A percentile compares a stretch with the other conserved stretches of the same genome.
phyloP scores from a whole-genome alignment of 768 basidiomycete species.

The Mycena indigotica region DNA sequence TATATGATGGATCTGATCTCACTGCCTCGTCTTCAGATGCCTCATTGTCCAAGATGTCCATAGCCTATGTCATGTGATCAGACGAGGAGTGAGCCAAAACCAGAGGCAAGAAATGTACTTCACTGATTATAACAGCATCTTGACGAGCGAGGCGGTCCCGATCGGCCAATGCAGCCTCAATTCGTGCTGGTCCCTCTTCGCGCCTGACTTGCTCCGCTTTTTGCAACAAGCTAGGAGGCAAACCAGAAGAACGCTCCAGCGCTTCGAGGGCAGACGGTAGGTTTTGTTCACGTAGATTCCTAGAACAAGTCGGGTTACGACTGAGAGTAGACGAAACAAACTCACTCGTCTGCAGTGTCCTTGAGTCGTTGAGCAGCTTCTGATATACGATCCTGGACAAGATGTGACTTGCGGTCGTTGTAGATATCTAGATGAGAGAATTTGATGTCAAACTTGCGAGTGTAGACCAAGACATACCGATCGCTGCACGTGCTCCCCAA shows the following conservation, averaged over 20 bases:
- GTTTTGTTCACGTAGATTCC: conserved; percentile 68
- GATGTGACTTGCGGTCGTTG: conserved; percentile 73
- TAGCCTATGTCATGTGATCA: conserved; percentile 52
- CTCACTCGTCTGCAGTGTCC: conserved; percentile 61
- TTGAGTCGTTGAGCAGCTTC: conserved; percentile 65
- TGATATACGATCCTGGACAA: conserved; percentile 68
- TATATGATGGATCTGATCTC: conserved; percentile 49
- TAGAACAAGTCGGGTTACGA: conserved; percentile 29
- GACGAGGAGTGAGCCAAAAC: not conserved
- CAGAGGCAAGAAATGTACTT: conserved; percentile 53
- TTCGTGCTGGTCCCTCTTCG: conserved; percentile 72
- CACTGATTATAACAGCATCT: conserved; percentile 66
- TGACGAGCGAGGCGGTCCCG: conserved; percentile 66
- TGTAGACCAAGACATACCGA: conserved; percentile 57
- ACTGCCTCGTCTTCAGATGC: conserved; percentile 81
- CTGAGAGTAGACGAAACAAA: conserved; percentile 8
- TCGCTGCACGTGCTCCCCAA: conserved; percentile 87
- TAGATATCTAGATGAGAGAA: conserved; percentile 94
- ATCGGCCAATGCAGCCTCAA: conserved; percentile 73
- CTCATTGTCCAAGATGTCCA: conserved; percentile 90
- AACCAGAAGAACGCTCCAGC: conserved; percentile 79
- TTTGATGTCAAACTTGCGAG: not conserved
- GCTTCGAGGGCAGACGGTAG: conserved; percentile 88
- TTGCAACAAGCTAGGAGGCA: conserved; percentile 84
- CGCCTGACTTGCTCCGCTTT: conserved; percentile 84